Evolutionary conservation across 495 filamentous ascomycete species (phyloP).

Genomic region (Neurospora sp.): DNA sequence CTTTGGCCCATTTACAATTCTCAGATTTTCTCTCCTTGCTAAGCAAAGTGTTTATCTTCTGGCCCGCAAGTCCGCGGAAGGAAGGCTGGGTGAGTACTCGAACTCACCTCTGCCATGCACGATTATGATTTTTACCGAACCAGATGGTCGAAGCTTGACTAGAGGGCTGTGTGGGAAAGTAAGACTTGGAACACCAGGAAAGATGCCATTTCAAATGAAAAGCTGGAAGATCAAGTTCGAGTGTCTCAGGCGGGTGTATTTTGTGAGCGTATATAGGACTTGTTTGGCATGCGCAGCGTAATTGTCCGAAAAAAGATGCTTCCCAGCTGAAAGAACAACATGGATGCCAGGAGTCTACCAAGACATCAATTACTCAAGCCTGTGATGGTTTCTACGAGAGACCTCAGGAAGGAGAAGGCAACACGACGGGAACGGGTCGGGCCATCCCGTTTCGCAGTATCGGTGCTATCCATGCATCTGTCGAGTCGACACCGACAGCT

Average conservation of each 20-base stretch:
- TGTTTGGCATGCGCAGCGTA: not conserved
- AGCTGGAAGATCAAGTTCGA: not conserved
- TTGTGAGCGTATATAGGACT: not conserved
- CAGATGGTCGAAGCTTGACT: too few relatives aligned
- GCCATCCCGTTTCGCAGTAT: not conserved
- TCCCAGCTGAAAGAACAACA: not conserved
- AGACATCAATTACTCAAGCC: not conserved
- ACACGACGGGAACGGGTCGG: not conserved
- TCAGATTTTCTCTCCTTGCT: not conserved
- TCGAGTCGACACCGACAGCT: not conserved
- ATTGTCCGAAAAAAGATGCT: not conserved
- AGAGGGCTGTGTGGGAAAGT: too few relatives aligned
- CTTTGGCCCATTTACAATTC: rapidly evolving
- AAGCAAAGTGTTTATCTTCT: not conserved
- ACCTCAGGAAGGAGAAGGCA: not conserved
- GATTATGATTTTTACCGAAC: not conserved
- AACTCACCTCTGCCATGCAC: not conserved
- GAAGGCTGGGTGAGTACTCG: not conserved
- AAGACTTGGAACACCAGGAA: not conserved
- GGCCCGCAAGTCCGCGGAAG: not conserved
- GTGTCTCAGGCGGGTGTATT: not conserved
- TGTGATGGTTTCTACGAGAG: not conserved
- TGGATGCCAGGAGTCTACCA: not conserved
- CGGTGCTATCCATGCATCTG: not conserved
- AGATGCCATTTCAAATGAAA: not conserved